Conservation (phyloP, 345 rosid species). For the Syzygium aromaticum region DNA sequence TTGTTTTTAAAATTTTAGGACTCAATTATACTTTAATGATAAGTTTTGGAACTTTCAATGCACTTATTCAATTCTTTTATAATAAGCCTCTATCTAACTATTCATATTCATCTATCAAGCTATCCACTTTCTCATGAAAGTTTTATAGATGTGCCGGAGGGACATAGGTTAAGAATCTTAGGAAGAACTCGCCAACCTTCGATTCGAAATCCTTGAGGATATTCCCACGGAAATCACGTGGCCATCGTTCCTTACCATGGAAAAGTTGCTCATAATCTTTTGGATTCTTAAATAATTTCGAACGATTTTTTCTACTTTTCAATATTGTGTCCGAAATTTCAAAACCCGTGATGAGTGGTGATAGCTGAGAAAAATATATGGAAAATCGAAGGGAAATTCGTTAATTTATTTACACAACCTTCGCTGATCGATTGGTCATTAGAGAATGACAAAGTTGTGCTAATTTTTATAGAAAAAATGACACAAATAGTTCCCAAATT, state of each 20-base stretch:
- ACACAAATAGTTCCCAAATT: too few species aligned
- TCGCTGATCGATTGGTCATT: rapidly evolving
- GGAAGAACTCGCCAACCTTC: neutral
- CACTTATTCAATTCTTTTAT: too few species aligned
- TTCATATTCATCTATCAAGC: neutral
- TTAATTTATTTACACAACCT: neutral
- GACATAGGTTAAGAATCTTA: neutral
- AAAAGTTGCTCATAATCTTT: neutral
- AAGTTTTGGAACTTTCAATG: too few species aligned
- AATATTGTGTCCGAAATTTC: rapidly evolving
- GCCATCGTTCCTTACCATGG: neutral
- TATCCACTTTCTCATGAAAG: neutral
- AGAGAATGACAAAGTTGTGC: neutral
- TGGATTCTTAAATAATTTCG: neutral
- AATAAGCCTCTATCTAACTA: neutral
- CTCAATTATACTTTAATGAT: too few species aligned
- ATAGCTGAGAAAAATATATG: neutral
- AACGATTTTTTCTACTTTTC: neutral
- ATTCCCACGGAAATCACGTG: neutral
- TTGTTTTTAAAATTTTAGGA: too few species aligned
- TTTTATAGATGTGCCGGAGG: neutral
- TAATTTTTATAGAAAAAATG: neutral
- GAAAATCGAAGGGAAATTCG: neutral
- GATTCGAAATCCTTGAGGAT: neutral
- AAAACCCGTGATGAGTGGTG: neutral